Evolutionary conservation across 768 basidiomycete species (phyloP), one percentile per base, ranked within the genome.

Genomic region (Pleurotus ostreatus): DNA sequence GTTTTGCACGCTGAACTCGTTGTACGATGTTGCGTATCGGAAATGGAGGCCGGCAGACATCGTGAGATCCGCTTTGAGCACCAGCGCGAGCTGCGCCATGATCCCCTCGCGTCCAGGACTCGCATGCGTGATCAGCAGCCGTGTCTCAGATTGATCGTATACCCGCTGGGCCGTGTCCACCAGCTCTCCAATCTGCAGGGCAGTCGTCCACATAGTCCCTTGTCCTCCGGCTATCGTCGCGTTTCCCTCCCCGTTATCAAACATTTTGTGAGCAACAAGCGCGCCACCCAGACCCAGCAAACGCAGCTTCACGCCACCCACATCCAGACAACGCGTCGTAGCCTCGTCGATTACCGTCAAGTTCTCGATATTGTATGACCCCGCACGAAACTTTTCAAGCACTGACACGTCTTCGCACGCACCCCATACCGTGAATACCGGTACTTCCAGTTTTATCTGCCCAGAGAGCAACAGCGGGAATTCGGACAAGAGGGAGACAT

Each of bases 201-300:
- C 91, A 0, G 96, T 98, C 0, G 93, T 92, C 97, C 97, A 99
- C 88, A 98, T 96, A 16, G 95, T 98, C 26, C 97, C 97, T 65
- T 93, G 89, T 1, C 94, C 97, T 37, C 97, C 97, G 0, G 97
- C 96, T 60, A 99, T 97, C n/a, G 96, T 98, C 9, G 93, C 95
- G 45, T 76, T 85, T 2, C 95, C 96, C 47, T 96, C 92, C 0
- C 96, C 92, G 60, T 94, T 94, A 72, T 93, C 90, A 63, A 95
- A 94, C 78, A 94, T 82, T 70, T 98, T 98, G 78, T 98, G 94
- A 41, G 86, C 84, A 5, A 97, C 94, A 41, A 98, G 82, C 2
- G 95, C 95, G 53, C 97, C 97, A 7, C 97, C 97, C 23, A 99
- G 79, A 40, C 96, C 97, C n/a, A 99, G 84, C 41, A 99, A 79